phyloP scores from a whole-genome alignment of 1,139 yeast species.

The Suhomyces yuchorum region DNA sequence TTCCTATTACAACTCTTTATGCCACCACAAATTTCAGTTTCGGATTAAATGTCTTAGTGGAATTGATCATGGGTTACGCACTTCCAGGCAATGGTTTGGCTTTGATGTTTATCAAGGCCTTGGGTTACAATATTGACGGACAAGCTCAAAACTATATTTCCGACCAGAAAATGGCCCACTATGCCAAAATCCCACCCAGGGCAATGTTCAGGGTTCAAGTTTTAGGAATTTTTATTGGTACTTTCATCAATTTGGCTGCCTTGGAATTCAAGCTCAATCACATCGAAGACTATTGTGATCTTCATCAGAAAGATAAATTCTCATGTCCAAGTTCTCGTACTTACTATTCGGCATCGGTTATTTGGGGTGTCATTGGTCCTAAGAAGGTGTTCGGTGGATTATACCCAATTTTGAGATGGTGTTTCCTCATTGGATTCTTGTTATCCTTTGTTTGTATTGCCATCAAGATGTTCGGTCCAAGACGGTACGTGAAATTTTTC shows the following conservation, averaged over 20 bases:
- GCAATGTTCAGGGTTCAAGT: constrained; percentile 63
- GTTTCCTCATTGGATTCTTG: constrained; percentile 54
- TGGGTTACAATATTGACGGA: constrained; percentile 49
- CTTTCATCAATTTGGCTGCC: constrained; percentile 55
- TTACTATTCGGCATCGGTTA: constrained; percentile 57
- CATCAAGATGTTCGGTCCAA: constrained; percentile 26
- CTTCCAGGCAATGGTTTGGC: constrained; percentile 45
- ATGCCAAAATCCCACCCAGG: constrained; percentile 60
- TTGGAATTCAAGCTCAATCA: constrained; percentile 53
- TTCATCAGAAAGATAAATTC: constrained; percentile 42
- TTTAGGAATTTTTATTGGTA: constrained; percentile 43
- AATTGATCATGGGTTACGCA: constrained; percentile 42
- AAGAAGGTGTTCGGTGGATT: constrained; percentile 47
- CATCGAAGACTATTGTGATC: constrained; percentile 50
- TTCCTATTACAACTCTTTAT: constrained; percentile 40
- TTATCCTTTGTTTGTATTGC: constrained; percentile 34
- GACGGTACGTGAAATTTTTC: constrained; percentile 17
- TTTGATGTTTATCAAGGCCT: constrained; percentile 38
- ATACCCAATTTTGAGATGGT: constrained; percentile 51
- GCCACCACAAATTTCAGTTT: constrained; percentile 42
- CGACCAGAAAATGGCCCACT: constrained; percentile 63
- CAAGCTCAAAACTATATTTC: constrained; percentile 61
- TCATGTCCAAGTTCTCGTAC: constrained; percentile 51
- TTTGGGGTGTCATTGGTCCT: constrained; percentile 72
- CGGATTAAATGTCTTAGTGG: constrained; percentile 44